Conservation (phyloP, 1,139 yeast species). For the Blastobotrys apis region DNA sequence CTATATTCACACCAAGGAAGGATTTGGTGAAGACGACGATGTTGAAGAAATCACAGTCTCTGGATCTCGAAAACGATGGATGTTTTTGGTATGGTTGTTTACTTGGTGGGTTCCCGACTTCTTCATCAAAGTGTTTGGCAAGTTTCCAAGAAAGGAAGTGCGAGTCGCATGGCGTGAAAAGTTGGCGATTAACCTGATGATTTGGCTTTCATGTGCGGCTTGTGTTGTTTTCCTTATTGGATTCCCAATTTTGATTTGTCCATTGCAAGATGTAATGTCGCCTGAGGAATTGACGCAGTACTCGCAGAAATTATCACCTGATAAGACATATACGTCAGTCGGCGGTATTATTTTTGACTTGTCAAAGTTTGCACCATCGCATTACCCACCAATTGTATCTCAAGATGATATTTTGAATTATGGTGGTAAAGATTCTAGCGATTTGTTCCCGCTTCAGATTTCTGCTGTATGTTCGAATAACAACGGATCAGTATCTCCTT, state of each 20-base stretch:
- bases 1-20: constrained; percentile 32
- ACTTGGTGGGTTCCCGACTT: constrained; percentile 42
- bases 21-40: constrained; percentile 35
- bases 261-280: constrained; percentile 38
- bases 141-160: constrained; percentile 36
- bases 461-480: constrained; percentile 39
- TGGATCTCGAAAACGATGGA: constrained; percentile 35
- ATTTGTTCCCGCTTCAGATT: constrained; percentile 39
- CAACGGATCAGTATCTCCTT: constrained; percentile 33
- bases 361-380: constrained; percentile 37
- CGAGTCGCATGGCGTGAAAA: constrained; percentile 44
- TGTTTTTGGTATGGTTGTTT: constrained; percentile 36
- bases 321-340: constrained; percentile 35
- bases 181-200: constrained; percentile 40
- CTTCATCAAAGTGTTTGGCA: constrained; percentile 32
- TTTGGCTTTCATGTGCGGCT: constrained; percentile 38
- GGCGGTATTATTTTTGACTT: constrained; percentile 40
- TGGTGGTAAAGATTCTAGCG: constrained; percentile 37
- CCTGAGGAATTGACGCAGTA: constrained; percentile 34
- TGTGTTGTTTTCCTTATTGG: constrained; percentile 39
- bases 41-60: constrained; percentile 31
- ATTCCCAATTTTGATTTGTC: constrained; percentile 40
- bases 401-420: constrained; percentile 33
- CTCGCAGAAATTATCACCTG: constrained; percentile 30
- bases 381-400: constrained; percentile 39